A percentile compares a stretch with the other conserved stretches of the same genome.
These are phyloP conservation scores for Kazachstania sp. DNA, from an alignment of 1,139 yeast species.

Conservation along the genomic window DNA sequence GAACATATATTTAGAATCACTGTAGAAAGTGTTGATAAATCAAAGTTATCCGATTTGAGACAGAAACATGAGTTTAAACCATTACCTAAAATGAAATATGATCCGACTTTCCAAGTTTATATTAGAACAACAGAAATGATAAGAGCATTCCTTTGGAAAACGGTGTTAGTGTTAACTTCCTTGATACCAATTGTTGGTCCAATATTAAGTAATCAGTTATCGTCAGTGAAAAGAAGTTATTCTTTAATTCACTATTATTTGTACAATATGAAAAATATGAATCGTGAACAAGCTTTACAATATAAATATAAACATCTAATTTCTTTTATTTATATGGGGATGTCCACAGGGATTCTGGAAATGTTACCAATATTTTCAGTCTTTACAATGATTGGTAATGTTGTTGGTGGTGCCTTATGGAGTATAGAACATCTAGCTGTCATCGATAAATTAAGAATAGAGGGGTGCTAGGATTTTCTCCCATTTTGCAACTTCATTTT, in stretches of 20 bases:
- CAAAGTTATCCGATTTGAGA: neutral
- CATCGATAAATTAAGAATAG: neutral
- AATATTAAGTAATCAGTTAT: conserved; percentile 18
- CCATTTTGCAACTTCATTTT: neutral
- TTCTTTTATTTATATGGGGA: conserved; percentile 27
- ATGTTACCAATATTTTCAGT: conserved; percentile 27
- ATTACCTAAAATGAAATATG: neutral
- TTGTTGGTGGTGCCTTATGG: conserved; percentile 29
- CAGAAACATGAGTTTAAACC: neutral
- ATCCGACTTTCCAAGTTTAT: conserved; percentile 1
- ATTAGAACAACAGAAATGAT: conserved; percentile 1
- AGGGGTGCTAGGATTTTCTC: neutral
- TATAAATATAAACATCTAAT: conserved; percentile 21
- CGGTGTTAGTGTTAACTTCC: conserved; percentile 13
- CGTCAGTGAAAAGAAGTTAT: conserved; percentile 22
- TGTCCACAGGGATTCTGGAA: conserved; percentile 28
- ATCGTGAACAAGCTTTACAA: conserved; percentile 9
- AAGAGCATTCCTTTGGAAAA: neutral
- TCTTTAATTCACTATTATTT: conserved; percentile 18
- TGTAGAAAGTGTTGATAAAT: neutral
- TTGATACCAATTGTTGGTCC: conserved; percentile 28
- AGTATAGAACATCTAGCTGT: conserved; percentile 6
- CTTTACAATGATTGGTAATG: conserved; percentile 25
- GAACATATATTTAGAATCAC: conserved; percentile 23
- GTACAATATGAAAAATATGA: conserved; percentile 12